phyloP scores from a whole-genome alignment of 306 rosid species.

The Sicyos edulis region DNA sequence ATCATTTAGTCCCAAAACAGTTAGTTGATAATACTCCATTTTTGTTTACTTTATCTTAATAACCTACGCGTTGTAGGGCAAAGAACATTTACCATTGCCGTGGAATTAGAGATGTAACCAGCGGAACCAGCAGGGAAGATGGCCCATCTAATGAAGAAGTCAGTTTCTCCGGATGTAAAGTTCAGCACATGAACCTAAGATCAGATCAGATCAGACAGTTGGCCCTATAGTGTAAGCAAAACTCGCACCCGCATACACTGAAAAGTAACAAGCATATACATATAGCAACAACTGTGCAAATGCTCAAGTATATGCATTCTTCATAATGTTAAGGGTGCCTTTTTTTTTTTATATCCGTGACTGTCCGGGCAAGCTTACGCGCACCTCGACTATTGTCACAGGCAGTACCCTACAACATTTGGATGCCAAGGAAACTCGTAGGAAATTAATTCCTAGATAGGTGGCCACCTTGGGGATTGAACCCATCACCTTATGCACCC shows the following conservation, averaged over 20 bases:
- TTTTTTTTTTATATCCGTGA: no score
- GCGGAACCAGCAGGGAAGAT: constrained; percentile 33
- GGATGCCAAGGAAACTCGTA: no score
- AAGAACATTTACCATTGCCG: constrained; percentile 33
- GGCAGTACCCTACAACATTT: no score
- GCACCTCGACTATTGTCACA: no score
- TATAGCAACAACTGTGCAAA: not conserved
- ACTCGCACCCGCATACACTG: not conserved
- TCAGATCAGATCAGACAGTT: constrained; percentile 18
- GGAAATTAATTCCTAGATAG: no score
- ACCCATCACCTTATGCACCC: no score
- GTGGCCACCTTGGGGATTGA: no score
- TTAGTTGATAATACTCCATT: constrained; percentile 2
- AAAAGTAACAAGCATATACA: not conserved
- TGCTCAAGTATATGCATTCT: not conserved
- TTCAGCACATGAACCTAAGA: constrained; percentile 37
- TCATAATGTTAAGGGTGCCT: not conserved
- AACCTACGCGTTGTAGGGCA: not conserved
- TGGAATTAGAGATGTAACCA: constrained; percentile 27
- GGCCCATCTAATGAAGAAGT: constrained; percentile 29
- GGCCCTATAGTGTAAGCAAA: not conserved
- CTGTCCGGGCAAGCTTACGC: no score
- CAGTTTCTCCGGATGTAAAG: constrained; percentile 29
- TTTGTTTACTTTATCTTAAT: not conserved
- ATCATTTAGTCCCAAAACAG: not conserved